phyloP scores from a whole-genome alignment of 768 basidiomycete genomes.

The Suillus bovinus region DNA sequence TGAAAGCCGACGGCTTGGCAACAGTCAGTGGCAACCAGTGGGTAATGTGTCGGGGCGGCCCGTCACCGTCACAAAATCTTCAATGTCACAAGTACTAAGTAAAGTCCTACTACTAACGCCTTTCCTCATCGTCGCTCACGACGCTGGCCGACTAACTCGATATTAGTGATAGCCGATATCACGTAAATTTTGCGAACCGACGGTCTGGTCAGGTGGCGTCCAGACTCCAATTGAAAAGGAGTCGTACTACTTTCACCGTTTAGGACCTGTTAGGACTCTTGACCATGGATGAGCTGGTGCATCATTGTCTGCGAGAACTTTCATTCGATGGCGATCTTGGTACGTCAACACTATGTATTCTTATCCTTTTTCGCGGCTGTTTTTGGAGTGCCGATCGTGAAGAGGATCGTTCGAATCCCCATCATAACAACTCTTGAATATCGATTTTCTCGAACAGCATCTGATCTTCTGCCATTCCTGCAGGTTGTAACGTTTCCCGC shows the following conservation, averaged over 20 bases:
- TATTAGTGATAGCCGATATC: slow-evolving; percentile 1
- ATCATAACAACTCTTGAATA: slow-evolving; percentile 21
- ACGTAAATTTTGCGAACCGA: slow-evolving; percentile 5
- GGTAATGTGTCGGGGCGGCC: no score
- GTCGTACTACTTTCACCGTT: not conserved
- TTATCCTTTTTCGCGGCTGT: not conserved
- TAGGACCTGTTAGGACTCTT: not conserved
- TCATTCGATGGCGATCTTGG: slow-evolving; percentile 91
- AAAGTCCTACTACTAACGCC: no score
- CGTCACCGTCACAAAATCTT: not conserved
- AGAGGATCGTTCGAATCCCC: slow-evolving; percentile 48
- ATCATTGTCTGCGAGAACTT: slow-evolving; percentile 82
- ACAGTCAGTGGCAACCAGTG: no score
- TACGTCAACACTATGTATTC: slow-evolving; percentile 40
- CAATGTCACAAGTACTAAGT: no score
- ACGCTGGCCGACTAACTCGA: not conserved
- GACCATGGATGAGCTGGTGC: slow-evolving; percentile 81
- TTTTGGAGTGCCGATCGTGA: not conserved
- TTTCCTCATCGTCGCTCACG: slow-evolving; percentile 8
- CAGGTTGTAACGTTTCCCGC: slow-evolving; percentile 77
- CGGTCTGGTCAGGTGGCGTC: not conserved
- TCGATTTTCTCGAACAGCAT: slow-evolving; percentile 16
- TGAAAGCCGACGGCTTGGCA: no score
- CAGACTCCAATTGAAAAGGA: not conserved
- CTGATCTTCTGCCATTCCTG: slow-evolving; percentile 13